phyloP scores from a whole-genome alignment of 2,329 filamentous ascomycete genomes.

The Pseudofabraea citricarpa region DNA sequence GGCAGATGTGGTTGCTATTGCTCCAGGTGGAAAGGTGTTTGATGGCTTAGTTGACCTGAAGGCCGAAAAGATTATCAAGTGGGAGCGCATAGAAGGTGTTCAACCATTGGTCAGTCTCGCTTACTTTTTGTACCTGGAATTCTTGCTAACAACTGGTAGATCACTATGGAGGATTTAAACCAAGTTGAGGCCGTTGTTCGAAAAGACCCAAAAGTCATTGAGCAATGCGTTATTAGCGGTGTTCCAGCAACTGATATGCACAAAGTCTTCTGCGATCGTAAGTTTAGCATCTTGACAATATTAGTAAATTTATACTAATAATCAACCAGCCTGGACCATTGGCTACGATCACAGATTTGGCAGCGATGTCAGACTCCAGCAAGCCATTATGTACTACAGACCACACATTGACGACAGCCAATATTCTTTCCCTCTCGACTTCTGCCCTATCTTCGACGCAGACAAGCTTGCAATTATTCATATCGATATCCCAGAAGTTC shows the following conservation, averaged over 20 bases:
- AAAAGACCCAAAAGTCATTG: constrained; percentile 79
- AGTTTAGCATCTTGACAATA: constrained; percentile 26
- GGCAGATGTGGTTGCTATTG: constrained; percentile 81
- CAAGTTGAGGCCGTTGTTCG: constrained; percentile 72
- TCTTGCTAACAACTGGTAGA: constrained; percentile 39
- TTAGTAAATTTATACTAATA: constrained; percentile 11
- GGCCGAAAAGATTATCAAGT: constrained; percentile 61
- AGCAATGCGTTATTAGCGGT: constrained; percentile 80
- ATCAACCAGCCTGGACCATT: constrained; percentile 72
- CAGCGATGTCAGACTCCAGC: constrained; percentile 72
- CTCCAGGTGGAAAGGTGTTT: constrained; percentile 70
- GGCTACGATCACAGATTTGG: constrained; percentile 90
- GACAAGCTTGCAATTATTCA: constrained; percentile 62
- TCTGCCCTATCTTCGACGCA: constrained; percentile 86
- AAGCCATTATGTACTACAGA: constrained; percentile 93
- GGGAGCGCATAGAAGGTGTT: constrained; percentile 70
- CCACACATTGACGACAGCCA: constrained; percentile 81
- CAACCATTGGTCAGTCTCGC: constrained; percentile 65
- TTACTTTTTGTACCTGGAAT: neutral
- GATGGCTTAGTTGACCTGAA: constrained; percentile 77
- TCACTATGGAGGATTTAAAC: constrained; percentile 87
- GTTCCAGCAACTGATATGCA: constrained; percentile 82
- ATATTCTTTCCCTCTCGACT: constrained; percentile 88
- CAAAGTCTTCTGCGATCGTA: constrained; percentile 90
- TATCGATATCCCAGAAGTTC: constrained; percentile 64